Evolutionary conservation across 345 rosid genomes (phyloP).

Genomic region (Lepidium africanum): DNA sequence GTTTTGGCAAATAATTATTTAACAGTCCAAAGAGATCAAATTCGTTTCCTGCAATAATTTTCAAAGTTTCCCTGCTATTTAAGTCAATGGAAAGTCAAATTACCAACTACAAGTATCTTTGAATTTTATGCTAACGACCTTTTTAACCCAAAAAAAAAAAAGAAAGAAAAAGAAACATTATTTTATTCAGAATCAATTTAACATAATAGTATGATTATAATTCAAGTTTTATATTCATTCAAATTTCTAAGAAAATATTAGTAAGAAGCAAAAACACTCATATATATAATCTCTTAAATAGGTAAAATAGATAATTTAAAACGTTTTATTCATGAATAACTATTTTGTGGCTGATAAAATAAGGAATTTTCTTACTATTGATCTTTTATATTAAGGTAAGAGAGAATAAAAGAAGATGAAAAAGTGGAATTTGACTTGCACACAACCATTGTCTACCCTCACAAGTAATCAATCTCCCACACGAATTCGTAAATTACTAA

Average conservation of each 20-base stretch:
- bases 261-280: background rate
- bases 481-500: conserved; percentile 16
- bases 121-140: background rate
- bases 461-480: conserved; percentile 23
- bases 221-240: background rate
- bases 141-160: background rate
- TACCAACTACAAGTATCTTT: background rate
- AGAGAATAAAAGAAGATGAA: conserved; percentile 10
- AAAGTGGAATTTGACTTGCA: conserved; percentile 3
- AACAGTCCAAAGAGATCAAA: background rate
- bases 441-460: conserved; percentile 9
- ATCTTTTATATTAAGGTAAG: conserved; percentile 1
- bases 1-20: too few relatives aligned
- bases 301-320: too few relatives aligned
- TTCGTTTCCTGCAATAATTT: background rate
- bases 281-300: background rate
- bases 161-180: background rate
- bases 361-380: background rate
- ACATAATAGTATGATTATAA: background rate
- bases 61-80: background rate
- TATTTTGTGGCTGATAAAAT: background rate
- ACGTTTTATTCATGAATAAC: background rate
- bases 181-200: background rate
- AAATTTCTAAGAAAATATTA: background rate
- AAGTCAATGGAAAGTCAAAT: background rate